Percentiles rank a stretch among this genome's conserved stretches.
phyloP scores from a whole-genome alignment of 768 basidiomycete genomes.

The Pleurotus djamor region DNA sequence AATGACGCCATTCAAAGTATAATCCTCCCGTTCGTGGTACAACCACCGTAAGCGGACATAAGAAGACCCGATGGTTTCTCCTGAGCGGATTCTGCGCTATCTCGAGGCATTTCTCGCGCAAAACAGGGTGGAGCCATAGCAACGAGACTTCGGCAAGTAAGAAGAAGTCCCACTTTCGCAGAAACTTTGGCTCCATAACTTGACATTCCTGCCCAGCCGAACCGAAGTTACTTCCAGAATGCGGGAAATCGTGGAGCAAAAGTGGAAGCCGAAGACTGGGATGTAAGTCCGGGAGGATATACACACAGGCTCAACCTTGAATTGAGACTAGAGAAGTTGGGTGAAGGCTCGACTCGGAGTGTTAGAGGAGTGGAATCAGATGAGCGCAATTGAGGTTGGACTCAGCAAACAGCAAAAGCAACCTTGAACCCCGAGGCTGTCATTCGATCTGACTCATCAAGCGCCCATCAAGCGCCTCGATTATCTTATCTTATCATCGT shows the following conservation, averaged over 20 bases:
- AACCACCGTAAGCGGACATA: background rate
- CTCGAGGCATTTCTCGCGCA: background rate
- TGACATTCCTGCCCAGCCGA: background rate
- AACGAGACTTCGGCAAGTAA: background rate
- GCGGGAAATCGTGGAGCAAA: background rate
- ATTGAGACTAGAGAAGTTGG: no score
- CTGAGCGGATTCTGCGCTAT: background rate
- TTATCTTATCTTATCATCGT: no score
- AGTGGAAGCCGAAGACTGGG: background rate
- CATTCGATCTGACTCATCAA: no score
- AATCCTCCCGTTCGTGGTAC: background rate
- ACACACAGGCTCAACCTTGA: no score
- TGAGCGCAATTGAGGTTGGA: no score
- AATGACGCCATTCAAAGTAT: background rate
- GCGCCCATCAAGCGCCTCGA: no score
- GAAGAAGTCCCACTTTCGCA: background rate
- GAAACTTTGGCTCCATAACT: background rate
- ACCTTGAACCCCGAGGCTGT: no score
- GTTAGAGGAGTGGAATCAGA: no score
- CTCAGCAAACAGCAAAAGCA: no score
- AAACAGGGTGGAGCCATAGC: background rate
- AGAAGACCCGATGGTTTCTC: background rate
- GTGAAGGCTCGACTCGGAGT: no score
- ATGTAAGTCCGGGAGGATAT: no score
- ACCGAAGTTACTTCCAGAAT: background rate